Conservation (phyloP, 441 rosid species). For the Erysimum pusillum region DNA sequence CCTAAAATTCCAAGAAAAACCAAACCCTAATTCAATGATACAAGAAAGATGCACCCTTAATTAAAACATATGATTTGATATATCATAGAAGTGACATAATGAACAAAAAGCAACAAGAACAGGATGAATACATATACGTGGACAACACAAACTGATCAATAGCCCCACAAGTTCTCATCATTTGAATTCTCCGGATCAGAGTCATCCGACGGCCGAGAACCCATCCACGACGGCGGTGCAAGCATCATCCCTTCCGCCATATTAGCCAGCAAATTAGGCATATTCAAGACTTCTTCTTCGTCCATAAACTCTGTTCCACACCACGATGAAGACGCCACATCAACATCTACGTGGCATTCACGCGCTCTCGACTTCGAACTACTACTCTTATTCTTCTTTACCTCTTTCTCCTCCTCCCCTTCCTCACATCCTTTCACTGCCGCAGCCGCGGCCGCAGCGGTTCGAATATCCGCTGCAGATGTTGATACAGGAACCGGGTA, state of each 20-base stretch:
- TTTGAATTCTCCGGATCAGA: conserved; percentile 65
- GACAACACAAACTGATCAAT: conserved; percentile 31
- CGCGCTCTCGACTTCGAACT: neutral
- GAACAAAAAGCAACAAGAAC: conserved; percentile 1
- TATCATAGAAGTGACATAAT: conserved; percentile 18
- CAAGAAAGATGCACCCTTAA: conserved; percentile 14
- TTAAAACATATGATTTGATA: conserved; percentile 16
- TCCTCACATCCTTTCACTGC: conserved; percentile 26
- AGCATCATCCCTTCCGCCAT: conserved; percentile 96
- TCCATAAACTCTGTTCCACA: conserved; percentile 62
- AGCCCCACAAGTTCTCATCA: conserved; percentile 75
- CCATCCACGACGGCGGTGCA: conserved; percentile 76
- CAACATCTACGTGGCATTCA: conserved; percentile 2
- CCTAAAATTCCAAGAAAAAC: neutral
- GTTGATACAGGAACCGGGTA: conserved; percentile 73
- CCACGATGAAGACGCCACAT: conserved; percentile 30
- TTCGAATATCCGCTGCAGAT: conserved; percentile 68
- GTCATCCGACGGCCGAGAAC: conserved; percentile 56
- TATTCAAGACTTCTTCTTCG: conserved; percentile 76
- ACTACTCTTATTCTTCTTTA: conserved; percentile 7
- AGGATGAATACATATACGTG: conserved; percentile 5
- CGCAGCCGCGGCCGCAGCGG: conserved; percentile 60
- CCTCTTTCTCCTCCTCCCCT: neutral
- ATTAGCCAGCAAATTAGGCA: conserved; percentile 85
- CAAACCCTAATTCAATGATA: conserved; percentile 26